Conservation (phyloP, 2,329 filamentous ascomycete species). For the Fusarium sp. region DNA sequence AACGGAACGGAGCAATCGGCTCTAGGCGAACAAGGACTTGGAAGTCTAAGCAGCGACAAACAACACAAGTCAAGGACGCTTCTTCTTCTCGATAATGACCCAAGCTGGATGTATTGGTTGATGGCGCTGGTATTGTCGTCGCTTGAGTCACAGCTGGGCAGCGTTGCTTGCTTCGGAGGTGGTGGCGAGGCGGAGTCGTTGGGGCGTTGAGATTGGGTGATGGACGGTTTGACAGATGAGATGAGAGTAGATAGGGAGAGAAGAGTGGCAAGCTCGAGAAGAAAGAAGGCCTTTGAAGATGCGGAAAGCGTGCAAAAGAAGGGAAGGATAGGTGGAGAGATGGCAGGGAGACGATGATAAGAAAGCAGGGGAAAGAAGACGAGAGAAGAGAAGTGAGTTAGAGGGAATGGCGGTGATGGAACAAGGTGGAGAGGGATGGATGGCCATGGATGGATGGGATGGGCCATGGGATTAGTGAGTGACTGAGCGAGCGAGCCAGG, state of each 20-base stretch:
- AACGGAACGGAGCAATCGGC: conserved; percentile 24
- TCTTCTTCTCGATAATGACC: conserved; percentile 50
- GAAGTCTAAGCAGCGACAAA: conserved; percentile 32
- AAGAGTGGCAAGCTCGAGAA: conserved; percentile 51
- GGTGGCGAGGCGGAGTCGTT: conserved; percentile 43
- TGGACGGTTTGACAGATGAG: conserved; percentile 35
- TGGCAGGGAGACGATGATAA: conserved; percentile 48
- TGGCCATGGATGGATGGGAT: conserved; percentile 44
- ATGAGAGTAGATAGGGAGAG: conserved; percentile 33
- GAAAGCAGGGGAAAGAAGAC: conserved; percentile 48
- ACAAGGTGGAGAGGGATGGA: conserved; percentile 50
- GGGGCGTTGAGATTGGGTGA: conserved; percentile 29
- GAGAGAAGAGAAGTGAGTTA: conserved; percentile 50
- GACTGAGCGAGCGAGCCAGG: conserved; percentile 34
- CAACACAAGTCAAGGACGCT: conserved; percentile 43
- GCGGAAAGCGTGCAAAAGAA: conserved; percentile 48
- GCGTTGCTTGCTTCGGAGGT: conserved; percentile 40
- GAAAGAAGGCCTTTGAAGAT: conserved; percentile 51
- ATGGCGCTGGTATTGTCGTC: conserved; percentile 23
- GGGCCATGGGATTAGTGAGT: conserved; percentile 44
- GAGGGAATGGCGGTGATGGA: conserved; percentile 52
- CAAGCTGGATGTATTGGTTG: conserved; percentile 13
- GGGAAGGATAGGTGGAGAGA: conserved; percentile 49
- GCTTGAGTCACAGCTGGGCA: conserved; percentile 39
- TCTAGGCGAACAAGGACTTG: conserved; percentile 35